These are phyloP conservation scores for Monilinia laxa DNA, from an alignment of 2,329 filamentous ascomycete species.

Conservation along the genomic window DNA sequence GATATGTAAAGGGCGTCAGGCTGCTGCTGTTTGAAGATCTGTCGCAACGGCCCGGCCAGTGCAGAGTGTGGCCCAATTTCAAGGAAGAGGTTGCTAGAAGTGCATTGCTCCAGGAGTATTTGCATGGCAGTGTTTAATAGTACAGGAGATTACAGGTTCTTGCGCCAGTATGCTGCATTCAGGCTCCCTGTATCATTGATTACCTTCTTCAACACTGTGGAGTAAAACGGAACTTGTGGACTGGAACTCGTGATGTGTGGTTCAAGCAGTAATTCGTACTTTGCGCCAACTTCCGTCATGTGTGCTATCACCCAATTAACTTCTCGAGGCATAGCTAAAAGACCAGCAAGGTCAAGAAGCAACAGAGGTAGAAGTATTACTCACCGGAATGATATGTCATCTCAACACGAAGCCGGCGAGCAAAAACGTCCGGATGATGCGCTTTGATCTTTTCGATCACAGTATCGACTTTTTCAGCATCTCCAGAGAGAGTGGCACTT, in stretches of 20 bases:
- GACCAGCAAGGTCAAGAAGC: too few relatives aligned
- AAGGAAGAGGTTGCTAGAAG: background rate
- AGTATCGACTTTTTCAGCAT: background rate
- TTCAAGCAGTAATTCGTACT: background rate
- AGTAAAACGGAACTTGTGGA: constrained; percentile 5
- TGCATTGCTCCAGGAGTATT: background rate
- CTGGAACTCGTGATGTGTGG: background rate
- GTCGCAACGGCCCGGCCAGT: constrained; percentile 1
- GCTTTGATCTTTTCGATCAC: constrained; percentile 1
- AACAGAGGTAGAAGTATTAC: too few relatives aligned
- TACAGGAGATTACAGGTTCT: constrained; percentile 3
- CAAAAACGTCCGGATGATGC: constrained; percentile 33
- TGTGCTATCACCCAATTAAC: background rate
- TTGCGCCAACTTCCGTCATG: background rate
- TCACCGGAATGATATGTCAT: constrained; percentile 45
- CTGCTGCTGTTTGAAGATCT: background rate
- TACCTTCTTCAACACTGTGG: background rate
- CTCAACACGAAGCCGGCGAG: constrained; percentile 40
- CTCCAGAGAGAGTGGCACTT: constrained; percentile 9
- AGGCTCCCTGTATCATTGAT: background rate
- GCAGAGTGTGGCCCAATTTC: constrained; percentile 5
- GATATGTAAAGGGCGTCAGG: background rate
- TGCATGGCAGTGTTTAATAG: background rate
- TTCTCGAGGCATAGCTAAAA: too few relatives aligned
- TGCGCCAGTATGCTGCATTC: background rate